Conservation (phyloP, 441 rosid genomes). For the Cnidoscolus chayamansa region DNA sequence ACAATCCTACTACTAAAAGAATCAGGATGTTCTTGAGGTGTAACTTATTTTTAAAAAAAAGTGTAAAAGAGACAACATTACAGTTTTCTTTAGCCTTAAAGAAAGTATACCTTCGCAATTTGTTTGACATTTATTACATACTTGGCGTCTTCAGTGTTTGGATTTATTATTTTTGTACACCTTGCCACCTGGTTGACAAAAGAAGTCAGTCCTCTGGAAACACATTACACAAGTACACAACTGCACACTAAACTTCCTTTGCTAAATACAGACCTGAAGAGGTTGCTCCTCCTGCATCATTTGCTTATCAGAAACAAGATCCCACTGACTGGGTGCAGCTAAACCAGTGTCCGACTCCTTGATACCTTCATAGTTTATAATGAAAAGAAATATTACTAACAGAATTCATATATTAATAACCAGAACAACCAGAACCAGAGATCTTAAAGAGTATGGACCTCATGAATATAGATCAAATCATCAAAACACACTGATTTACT, state of each 20-base stretch:
- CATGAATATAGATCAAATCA: neutral
- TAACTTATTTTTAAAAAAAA: neutral
- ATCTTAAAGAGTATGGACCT: neutral
- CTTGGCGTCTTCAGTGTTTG: slow-evolving; percentile 94
- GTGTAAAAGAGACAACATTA: neutral
- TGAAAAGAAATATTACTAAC: neutral
- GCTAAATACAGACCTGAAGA: slow-evolving; percentile 54
- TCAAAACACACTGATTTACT: neutral
- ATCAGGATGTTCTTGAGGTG: neutral
- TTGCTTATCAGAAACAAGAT: slow-evolving; percentile 95
- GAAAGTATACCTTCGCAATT: slow-evolving; percentile 71
- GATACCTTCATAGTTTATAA: slow-evolving; percentile 43
- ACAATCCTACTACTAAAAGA: neutral
- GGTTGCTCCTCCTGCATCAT: slow-evolving; percentile 99
- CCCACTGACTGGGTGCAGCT: slow-evolving; percentile 99
- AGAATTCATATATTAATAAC: neutral
- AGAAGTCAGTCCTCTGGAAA: slow-evolving; percentile 14
- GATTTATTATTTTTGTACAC: slow-evolving; percentile 89
- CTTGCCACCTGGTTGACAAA: slow-evolving; percentile 64
- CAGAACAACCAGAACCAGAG: neutral
- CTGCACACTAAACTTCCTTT: neutral
- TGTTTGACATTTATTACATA: slow-evolving; percentile 97
- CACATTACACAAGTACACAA: neutral
- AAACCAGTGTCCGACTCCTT: slow-evolving; percentile 97
- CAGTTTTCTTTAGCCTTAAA: neutral